Percentiles rank a stretch among this genome's conserved stretches.
Evolutionary conservation across 2,329 filamentous ascomycete species (phyloP).

Genomic region (Epichloe hybrida): DNA sequence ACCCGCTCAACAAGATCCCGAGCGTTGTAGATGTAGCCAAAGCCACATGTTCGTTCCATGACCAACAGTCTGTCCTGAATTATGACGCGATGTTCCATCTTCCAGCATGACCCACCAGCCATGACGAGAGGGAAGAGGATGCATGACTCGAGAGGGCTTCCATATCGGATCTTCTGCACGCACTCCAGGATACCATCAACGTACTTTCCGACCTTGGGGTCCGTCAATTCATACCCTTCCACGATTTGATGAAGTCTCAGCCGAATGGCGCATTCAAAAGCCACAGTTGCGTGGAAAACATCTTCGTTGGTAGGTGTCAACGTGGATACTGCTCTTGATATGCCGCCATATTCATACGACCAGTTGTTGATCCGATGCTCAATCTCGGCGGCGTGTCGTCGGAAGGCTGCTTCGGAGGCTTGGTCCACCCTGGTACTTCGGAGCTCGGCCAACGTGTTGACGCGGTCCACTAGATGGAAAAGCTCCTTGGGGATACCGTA

Average conservation of each 20-base stretch:
- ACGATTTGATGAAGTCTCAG: constrained; percentile 29
- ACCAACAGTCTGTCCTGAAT: constrained; percentile 27
- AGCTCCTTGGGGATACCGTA: constrained; percentile 24
- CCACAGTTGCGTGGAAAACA: constrained; percentile 21
- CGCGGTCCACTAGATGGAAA: constrained; percentile 20
- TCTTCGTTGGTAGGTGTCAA: constrained; percentile 14
- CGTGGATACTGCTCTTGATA: constrained; percentile 13
- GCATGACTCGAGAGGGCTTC: constrained; percentile 26
- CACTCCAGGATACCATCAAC: constrained; percentile 22
- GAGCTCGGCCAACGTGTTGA: constrained; percentile 20
- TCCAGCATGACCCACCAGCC: constrained; percentile 24
- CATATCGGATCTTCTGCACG: constrained; percentile 26
- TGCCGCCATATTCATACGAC: constrained; percentile 18
- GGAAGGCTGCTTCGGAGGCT: constrained; percentile 17
- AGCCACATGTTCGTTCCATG: constrained; percentile 30
- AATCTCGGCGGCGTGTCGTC: constrained; percentile 16
- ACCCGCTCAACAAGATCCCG: constrained; percentile 26
- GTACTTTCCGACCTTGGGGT: constrained; percentile 19
- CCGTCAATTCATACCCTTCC: constrained; percentile 24
- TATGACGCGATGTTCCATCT: constrained; percentile 22
- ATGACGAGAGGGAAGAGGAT: constrained; percentile 29
- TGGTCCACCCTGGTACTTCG: constrained; percentile 18
- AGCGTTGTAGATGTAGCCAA: constrained; percentile 28
- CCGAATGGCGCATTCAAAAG: constrained; percentile 28
- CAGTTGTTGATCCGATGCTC: constrained; percentile 24